Evolutionary conservation across 2,329 filamentous ascomycete species (phyloP).

Genomic region (Fusarium dimerum): DNA sequence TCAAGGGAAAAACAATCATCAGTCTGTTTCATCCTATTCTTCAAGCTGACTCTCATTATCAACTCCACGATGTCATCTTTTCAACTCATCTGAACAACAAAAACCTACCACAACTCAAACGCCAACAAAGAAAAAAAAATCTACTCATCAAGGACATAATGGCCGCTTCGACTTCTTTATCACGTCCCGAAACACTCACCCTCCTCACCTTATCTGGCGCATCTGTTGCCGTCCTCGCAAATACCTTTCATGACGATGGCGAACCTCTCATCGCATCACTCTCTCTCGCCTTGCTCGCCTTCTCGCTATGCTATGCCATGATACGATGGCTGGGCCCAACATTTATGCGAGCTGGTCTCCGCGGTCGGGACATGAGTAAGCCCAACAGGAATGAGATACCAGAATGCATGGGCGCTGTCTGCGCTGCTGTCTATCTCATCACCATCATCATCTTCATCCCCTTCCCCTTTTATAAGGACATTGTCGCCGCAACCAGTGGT

Average conservation of each 20-base stretch:
- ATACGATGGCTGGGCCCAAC: conserved; percentile 91
- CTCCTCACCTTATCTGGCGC: conserved; percentile 66
- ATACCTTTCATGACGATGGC: conserved; percentile 82
- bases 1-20: too few relatives aligned
- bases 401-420: conserved; percentile 94
- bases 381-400: conserved; percentile 72
- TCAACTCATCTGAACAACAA: too few relatives aligned
- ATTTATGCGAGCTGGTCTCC: conserved; percentile 85
- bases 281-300: conserved; percentile 83
- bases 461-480: conserved; percentile 97
- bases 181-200: conserved; percentile 52
- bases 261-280: conserved; percentile 87
- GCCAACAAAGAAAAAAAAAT: too few relatives aligned
- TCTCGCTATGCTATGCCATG: conserved; percentile 78
- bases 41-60: too few relatives aligned
- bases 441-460: conserved; percentile 90
- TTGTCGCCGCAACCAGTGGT: conserved; percentile 90
- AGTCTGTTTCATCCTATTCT: too few relatives aligned
- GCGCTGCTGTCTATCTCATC: conserved; percentile 88
- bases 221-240: conserved; percentile 72
- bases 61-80: not conserved
- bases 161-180: conserved; percentile 42
- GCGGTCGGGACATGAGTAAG: conserved; percentile 85
- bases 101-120: too few relatives aligned
- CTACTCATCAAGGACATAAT: conserved; percentile 16